Percentiles rank a stretch among this genome's conserved stretches.
These are phyloP conservation scores for Parathielavia hyrcaniae DNA, from an alignment of 495 filamentous ascomycete species.

Conservation along the genomic window DNA sequence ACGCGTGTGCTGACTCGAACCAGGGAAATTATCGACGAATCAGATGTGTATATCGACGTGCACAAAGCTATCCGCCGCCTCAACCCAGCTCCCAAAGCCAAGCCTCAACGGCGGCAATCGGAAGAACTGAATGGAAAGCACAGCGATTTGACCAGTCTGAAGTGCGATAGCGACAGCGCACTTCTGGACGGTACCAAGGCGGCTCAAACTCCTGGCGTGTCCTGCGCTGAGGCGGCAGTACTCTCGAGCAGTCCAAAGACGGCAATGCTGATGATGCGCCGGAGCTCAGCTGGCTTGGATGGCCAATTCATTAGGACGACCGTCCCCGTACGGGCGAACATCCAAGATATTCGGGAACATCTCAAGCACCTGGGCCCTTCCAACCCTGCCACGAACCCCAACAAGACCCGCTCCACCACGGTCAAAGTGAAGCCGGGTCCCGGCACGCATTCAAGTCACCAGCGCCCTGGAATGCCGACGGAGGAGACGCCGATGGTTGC, in stretches of 20 bases:
- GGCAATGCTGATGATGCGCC: slow-evolving; percentile 50
- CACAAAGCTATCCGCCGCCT: slow-evolving; percentile 86
- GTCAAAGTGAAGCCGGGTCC: slow-evolving; percentile 82
- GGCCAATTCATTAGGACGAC: slow-evolving; percentile 35
- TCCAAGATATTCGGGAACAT: slow-evolving; percentile 69
- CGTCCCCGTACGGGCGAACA: slow-evolving; percentile 45
- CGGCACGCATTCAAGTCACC: slow-evolving; percentile 15
- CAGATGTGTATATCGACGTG: slow-evolving; percentile 93
- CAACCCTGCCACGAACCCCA: slow-evolving; percentile 78
- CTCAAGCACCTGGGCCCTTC: slow-evolving; percentile 88
- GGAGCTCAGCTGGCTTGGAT: slow-evolving; percentile 47
- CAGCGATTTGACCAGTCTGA: slow-evolving; percentile 13
- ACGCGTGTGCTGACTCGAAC: slow-evolving; percentile 11
- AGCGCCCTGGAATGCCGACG: slow-evolving; percentile 19
- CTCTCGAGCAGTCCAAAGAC: slow-evolving; percentile 38
- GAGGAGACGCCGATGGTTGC: slow-evolving; percentile 19
- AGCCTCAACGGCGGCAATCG: slow-evolving; percentile 25
- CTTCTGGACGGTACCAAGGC: slow-evolving; percentile 9
- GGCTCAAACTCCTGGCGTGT: slow-evolving; percentile 20
- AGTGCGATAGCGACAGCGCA: slow-evolving; percentile 13
- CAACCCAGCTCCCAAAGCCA: slow-evolving; percentile 36
- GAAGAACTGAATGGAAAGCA: slow-evolving; percentile 17
- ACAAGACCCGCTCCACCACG: slow-evolving; percentile 72
- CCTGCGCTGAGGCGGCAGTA: slow-evolving; percentile 25
- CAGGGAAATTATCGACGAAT: slow-evolving; percentile 74